Conservation (phyloP, 345 rosid species). For the Linum usitatissimum region DNA sequence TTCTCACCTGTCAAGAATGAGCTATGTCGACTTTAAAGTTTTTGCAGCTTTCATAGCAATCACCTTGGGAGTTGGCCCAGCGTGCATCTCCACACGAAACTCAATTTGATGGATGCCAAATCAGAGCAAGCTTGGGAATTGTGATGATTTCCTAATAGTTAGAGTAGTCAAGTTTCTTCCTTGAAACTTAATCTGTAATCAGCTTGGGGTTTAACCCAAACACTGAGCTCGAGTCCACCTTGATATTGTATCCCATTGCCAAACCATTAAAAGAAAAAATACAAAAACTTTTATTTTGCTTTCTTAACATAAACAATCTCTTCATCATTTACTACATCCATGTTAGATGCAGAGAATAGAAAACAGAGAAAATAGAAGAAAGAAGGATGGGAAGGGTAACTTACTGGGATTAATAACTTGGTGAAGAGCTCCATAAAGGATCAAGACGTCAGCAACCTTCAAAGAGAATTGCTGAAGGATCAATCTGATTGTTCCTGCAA, state of each 20-base stretch:
- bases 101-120: conserved; percentile 26
- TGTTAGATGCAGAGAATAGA: too few species aligned
- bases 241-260: conserved; percentile 48
- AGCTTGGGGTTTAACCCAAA: conserved; percentile 31
- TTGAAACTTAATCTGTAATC: conserved; percentile 30
- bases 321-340: not conserved
- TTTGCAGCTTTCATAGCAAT: conserved; percentile 29
- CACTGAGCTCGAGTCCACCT: conserved; percentile 36
- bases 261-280: not conserved
- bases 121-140: conserved; percentile 16
- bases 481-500: conserved; percentile 20
- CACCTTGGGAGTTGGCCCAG: conserved; percentile 25
- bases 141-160: conserved; percentile 25
- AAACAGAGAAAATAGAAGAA: not conserved
- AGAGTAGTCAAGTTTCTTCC: conserved; percentile 32
- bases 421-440: conserved; percentile 36
- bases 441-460: conserved; percentile 37
- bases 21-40: conserved; percentile 38
- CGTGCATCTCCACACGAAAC: conserved; percentile 29
- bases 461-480: conserved; percentile 25
- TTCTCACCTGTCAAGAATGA: conserved; percentile 47
- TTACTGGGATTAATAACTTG: conserved; percentile 59
- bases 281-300: not conserved
- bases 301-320: not conserved
- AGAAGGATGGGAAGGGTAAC: conserved; percentile 27